phyloP scores from a whole-genome alignment of 2,329 filamentous ascomycete genomes.

The Verticillium albo-atrum region DNA sequence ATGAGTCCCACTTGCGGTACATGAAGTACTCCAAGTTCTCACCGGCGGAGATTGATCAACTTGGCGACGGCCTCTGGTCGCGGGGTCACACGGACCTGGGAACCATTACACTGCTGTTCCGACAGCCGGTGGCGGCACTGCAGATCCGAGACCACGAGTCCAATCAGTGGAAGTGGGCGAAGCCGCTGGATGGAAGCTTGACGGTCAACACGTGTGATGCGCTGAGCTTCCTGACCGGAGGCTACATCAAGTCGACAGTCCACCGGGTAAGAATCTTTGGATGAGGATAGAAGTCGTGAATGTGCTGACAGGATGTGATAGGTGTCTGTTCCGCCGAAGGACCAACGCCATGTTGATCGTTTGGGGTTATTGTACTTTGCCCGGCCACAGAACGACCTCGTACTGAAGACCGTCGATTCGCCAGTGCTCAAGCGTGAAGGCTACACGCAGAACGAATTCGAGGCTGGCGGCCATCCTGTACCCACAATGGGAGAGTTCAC shows the following conservation, averaged over 20 bases:
- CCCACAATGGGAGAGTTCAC: slow-evolving; percentile 32
- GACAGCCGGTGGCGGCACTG: slow-evolving; percentile 51
- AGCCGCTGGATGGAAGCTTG: slow-evolving; percentile 41
- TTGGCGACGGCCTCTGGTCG: slow-evolving; percentile 34
- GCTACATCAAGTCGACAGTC: slow-evolving; percentile 36
- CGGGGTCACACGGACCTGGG: slow-evolving; percentile 52
- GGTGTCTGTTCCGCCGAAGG: slow-evolving; percentile 30
- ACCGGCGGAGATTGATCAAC: slow-evolving; percentile 36
- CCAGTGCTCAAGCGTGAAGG: slow-evolving; percentile 27
- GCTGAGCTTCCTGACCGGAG: slow-evolving; percentile 41
- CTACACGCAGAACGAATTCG: slow-evolving; percentile 29
- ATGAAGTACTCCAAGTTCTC: slow-evolving; percentile 51
- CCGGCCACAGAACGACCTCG: slow-evolving; percentile 32
- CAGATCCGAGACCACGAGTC: slow-evolving; percentile 44
- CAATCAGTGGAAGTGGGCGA: slow-evolving; percentile 44
- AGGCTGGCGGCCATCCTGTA: slow-evolving; percentile 19
- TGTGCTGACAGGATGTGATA: slow-evolving; percentile 1
- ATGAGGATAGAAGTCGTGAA: not conserved
- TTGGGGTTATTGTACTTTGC: slow-evolving; percentile 47
- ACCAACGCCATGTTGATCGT: slow-evolving; percentile 38
- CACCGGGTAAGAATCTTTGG: slow-evolving; percentile 21
- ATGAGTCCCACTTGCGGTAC: slow-evolving; percentile 57
- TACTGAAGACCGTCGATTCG: slow-evolving; percentile 29
- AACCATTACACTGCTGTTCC: slow-evolving; percentile 50
- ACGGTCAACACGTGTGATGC: slow-evolving; percentile 47